Conservation (phyloP, 1,139 yeast species). For the Wickerhamiella pararugosa region DNA sequence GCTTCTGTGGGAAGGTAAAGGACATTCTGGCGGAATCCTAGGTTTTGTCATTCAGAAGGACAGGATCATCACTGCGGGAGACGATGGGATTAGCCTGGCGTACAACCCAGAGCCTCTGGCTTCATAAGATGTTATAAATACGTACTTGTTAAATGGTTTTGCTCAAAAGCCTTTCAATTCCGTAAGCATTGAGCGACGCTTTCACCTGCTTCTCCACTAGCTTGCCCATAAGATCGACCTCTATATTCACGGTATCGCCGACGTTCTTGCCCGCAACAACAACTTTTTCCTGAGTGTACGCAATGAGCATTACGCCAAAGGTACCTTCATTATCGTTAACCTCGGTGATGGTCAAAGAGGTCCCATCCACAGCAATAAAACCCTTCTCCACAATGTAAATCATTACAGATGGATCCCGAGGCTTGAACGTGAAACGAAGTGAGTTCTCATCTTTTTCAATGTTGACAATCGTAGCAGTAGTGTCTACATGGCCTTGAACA, state of each 20-base stretch:
- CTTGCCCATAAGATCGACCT: constrained; percentile 89
- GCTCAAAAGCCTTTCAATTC: not conserved
- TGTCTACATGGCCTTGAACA: constrained; percentile 96
- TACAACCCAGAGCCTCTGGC: constrained; percentile 27
- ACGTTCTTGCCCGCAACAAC: constrained; percentile 47
- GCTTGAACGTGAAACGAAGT: constrained; percentile 54
- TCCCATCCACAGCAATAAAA: constrained; percentile 81
- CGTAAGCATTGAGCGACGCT: constrained; percentile 31
- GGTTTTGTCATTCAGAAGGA: constrained; percentile 59
- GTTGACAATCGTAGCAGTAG: constrained; percentile 52
- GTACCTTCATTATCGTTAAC: constrained; percentile 43
- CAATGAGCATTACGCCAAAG: constrained; percentile 81
- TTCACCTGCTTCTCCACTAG: constrained; percentile 74
- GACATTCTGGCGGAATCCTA: constrained; percentile 87
- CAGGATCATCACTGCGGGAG: constrained; percentile 86
- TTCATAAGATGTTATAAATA: not conserved
- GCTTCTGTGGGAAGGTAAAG: constrained; percentile 61
- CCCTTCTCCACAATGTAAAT: constrained; percentile 87
- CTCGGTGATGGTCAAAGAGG: constrained; percentile 75
- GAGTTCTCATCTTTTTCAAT: constrained; percentile 61
- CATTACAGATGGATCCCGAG: constrained; percentile 47
- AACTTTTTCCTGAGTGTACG: constrained; percentile 78
- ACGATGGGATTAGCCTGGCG: constrained; percentile 83
- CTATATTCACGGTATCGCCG: constrained; percentile 67
- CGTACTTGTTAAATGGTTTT: not conserved